These are phyloP conservation scores for Chaetomiaceae sp. DNA, from an alignment of 2,329 filamentous ascomycete genomes.

Conservation along the genomic window DNA sequence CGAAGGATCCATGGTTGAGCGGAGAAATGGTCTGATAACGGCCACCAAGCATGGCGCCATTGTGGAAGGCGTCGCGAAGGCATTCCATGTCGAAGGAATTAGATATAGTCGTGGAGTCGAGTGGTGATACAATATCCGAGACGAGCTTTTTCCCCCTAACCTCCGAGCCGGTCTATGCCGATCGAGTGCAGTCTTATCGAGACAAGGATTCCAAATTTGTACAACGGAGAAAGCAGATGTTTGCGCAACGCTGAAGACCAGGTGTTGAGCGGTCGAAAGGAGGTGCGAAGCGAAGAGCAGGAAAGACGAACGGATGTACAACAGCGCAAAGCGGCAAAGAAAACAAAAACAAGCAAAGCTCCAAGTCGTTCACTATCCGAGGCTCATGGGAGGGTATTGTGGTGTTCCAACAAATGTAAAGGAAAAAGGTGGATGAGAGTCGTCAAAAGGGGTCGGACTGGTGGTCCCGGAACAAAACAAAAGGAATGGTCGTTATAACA, in stretches of 20 bases:
- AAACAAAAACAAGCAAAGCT: constrained; percentile 35
- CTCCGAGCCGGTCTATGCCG: constrained; percentile 26
- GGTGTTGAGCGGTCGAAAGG: constrained; percentile 9
- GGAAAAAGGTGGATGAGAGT: constrained; percentile 28
- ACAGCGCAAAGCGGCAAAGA: constrained; percentile 24
- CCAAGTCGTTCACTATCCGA: constrained; percentile 43
- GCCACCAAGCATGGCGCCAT: constrained; percentile 76
- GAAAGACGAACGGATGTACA: constrained; percentile 30
- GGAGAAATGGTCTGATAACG: constrained; percentile 89
- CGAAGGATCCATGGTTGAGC: constrained; percentile 97
- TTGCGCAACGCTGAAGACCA: constrained; percentile 12
- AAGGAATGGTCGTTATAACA: constrained; percentile 42
- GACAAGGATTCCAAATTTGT: constrained; percentile 24
- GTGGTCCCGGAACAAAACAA: constrained; percentile 28
- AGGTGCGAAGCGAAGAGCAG: constrained; percentile 28
- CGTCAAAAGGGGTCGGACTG: constrained; percentile 27
- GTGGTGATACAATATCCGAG: constrained; percentile 25
- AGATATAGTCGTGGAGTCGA: constrained; percentile 27
- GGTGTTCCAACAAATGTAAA: constrained; percentile 37
- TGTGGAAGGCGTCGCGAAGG: constrained; percentile 75
- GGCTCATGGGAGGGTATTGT: constrained; percentile 42
- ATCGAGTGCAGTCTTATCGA: constrained; percentile 23
- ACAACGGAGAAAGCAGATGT: constrained; percentile 16
- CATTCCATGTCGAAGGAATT: constrained; percentile 62
- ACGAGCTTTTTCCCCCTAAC: constrained; percentile 17